phyloP scores from a whole-genome alignment of 441 rosid species.

The Aquilaria agallochum region DNA sequence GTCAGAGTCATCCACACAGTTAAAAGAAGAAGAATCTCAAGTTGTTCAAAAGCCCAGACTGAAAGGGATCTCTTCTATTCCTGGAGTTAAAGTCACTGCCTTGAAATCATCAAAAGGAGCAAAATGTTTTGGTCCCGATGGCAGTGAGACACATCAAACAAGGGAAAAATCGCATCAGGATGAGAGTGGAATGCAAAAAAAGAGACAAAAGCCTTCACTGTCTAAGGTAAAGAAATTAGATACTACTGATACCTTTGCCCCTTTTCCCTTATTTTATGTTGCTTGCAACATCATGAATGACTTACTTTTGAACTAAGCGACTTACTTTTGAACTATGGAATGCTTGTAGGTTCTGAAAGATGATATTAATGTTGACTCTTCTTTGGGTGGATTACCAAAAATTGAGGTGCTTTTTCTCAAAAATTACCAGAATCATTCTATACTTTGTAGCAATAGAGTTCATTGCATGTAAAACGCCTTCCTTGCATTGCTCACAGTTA shows the following conservation, averaged over 20 bases:
- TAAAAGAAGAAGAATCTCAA: slow-evolving; percentile 51
- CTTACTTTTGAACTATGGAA: slow-evolving; percentile 15
- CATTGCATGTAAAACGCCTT: not conserved
- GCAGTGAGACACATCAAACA: slow-evolving; percentile 34
- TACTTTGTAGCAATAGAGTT: slow-evolving; percentile 1
- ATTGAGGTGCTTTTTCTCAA: slow-evolving; percentile 41
- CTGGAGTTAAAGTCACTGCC: slow-evolving; percentile 38
- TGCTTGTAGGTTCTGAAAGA: slow-evolving; percentile 48
- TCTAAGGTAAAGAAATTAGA: slow-evolving; percentile 43
- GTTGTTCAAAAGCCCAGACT: slow-evolving; percentile 41
- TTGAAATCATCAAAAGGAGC: slow-evolving; percentile 36
- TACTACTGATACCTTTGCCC: slow-evolving; percentile 1
- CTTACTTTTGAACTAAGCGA: slow-evolving; percentile 7
- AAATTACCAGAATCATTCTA: slow-evolving; percentile 6
- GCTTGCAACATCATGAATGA: not conserved
- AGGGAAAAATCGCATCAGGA: slow-evolving; percentile 38
- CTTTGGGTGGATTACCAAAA: slow-evolving; percentile 40
- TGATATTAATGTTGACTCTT: slow-evolving; percentile 42
- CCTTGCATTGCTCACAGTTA: too few species aligned
- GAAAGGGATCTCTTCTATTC: slow-evolving; percentile 41
- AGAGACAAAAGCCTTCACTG: slow-evolving; percentile 58
- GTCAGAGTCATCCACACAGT: slow-evolving; percentile 66
- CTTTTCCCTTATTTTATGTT: slow-evolving; percentile 4
- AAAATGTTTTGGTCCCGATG: slow-evolving; percentile 29
- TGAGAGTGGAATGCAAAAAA: slow-evolving; percentile 40